phyloP scores from a whole-genome alignment of 1,284 basidiomycete species.

The Sporisorium iseilematis-ciliati region DNA sequence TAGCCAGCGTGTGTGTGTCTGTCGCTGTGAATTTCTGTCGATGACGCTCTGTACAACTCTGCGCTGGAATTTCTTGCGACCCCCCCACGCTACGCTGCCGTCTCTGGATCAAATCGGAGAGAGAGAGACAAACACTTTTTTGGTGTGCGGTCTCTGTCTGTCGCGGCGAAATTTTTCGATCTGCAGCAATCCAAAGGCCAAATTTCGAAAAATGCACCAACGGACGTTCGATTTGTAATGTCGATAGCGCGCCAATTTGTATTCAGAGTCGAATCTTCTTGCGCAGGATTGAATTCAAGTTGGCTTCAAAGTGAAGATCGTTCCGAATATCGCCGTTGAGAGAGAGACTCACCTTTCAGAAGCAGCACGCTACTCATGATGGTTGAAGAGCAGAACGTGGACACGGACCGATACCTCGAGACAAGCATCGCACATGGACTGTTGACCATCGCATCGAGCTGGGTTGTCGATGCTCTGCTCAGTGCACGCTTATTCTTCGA shows the following conservation, averaged over 20 bases:
- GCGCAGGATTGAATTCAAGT: background rate
- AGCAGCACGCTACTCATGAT: too few relatives aligned
- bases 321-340: conserved; percentile 39
- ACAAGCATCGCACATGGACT: too few relatives aligned
- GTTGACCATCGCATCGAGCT: too few relatives aligned
- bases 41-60: conserved; percentile 15
- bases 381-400: too few relatives aligned
- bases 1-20: too few relatives aligned
- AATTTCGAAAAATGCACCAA: conserved; percentile 1
- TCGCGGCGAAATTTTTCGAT: background rate
- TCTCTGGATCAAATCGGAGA: conserved; percentile 6
- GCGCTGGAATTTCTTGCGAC: background rate
- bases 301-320: background rate
- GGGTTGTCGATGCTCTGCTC: too few relatives aligned
- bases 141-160: background rate
- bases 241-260: conserved; percentile 6
- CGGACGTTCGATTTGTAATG: background rate
- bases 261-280: conserved; percentile 18
- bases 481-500: too few relatives aligned
- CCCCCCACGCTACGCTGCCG: conserved; percentile 6
- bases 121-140: conserved; percentile 2
- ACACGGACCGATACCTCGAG: too few relatives aligned
- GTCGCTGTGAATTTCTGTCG: background rate
- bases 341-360: too few relatives aligned
- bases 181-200: background rate